Evolutionary conservation across 1,284 basidiomycete species (phyloP).

Genomic region (Ceratobasidium sp.): DNA sequence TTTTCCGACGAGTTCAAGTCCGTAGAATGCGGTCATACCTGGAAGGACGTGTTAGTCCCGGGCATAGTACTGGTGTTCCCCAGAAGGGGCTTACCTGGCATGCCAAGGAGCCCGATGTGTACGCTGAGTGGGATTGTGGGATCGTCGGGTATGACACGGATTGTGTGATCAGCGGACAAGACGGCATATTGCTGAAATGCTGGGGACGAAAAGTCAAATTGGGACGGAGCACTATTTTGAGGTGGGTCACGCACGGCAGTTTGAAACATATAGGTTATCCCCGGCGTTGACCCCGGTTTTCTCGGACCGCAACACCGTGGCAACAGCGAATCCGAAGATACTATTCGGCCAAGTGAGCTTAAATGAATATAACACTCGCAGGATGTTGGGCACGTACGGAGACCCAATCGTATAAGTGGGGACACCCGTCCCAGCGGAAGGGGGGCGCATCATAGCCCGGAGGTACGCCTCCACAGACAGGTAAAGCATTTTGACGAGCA

Average conservation of each 20-base stretch:
- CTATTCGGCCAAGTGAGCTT: constrained; percentile 47
- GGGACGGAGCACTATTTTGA: background rate
- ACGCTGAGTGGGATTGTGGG: constrained; percentile 59
- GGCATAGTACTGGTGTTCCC: background rate
- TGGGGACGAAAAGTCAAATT: background rate
- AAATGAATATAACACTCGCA: background rate
- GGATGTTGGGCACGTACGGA: constrained; percentile 18
- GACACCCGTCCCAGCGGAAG: background rate
- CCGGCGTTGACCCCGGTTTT: constrained; percentile 61
- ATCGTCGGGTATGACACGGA: constrained; percentile 48
- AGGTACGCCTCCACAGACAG: constrained; percentile 59
- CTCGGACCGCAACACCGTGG: constrained; percentile 51
- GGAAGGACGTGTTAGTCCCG: too few relatives aligned
- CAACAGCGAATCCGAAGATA: constrained; percentile 51
- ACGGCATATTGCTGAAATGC: constrained; percentile 39
- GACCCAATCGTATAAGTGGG: constrained; percentile 11
- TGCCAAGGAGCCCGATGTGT: constrained; percentile 63
- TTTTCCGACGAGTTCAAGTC: constrained; percentile 57
- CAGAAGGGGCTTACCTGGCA: constrained; percentile 53
- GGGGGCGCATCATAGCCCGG: constrained; percentile 53
- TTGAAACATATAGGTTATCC: constrained; percentile 48
- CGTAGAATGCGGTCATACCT: constrained; percentile 54
- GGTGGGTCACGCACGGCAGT: constrained; percentile 10
- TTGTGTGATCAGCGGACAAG: constrained; percentile 49
- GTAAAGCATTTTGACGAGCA: constrained; percentile 57